Evolutionary conservation across 2,329 filamentous ascomycete genomes (phyloP).

Genomic region (Nothomitra cinnamomea): DNA sequence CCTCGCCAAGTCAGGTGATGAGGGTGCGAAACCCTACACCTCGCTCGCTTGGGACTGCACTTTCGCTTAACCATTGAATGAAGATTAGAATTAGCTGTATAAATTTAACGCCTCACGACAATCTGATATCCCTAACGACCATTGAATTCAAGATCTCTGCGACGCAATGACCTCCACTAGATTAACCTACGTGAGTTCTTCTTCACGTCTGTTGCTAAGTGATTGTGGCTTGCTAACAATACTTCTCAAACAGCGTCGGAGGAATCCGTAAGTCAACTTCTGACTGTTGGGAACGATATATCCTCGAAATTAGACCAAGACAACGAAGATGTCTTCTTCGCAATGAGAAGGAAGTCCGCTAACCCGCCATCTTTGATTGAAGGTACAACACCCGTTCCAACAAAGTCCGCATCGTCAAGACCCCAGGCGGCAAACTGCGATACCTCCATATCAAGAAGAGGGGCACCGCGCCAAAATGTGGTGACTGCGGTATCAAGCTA

Average conservation of each 20-base stretch:
- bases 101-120: neutral
- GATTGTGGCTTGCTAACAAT: slow-evolving; percentile 17
- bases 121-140: neutral
- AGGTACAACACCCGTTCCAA: slow-evolving; percentile 98
- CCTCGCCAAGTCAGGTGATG: slow-evolving; percentile 4
- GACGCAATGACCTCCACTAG: slow-evolving; percentile 33
- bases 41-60: slow-evolving; percentile 1
- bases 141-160: neutral
- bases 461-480: slow-evolving; percentile 94
- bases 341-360: neutral
- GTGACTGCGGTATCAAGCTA: slow-evolving; percentile 97
- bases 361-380: slow-evolving; percentile 7
- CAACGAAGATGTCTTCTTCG: no score
- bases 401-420: slow-evolving; percentile 91
- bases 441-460: slow-evolving; percentile 99
- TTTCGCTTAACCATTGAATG: neutral
- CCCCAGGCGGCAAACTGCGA: slow-evolving; percentile 86
- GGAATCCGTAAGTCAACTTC: slow-evolving; percentile 28
- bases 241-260: slow-evolving; percentile 29
- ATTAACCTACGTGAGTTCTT: slow-evolving; percentile 36
- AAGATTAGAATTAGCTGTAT: neutral
- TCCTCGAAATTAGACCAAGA: neutral
- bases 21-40: neutral
- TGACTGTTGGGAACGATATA: neutral
- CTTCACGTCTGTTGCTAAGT: neutral